Evolutionary conservation across 2,329 filamentous ascomycete species (phyloP), one percentile per base, ranked within the genome.

Genomic region (Chrysoporthe deuterocubensis): DNA sequence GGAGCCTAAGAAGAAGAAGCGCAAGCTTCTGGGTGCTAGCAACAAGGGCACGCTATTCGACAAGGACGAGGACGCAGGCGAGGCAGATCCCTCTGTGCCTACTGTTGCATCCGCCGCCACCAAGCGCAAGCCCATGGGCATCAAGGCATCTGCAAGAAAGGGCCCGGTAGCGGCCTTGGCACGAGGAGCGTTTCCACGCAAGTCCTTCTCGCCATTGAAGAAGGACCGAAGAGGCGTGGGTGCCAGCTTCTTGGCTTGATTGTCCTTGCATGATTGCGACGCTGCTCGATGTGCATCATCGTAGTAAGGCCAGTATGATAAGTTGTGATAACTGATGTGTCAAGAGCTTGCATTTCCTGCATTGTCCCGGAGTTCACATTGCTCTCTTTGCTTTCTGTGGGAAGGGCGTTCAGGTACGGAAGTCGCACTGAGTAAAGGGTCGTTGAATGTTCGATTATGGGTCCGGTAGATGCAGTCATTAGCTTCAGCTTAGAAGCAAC

Each of bases 21-120:
- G 91, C 70, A 94, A 93, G 78, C 80, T 93, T 5, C 82, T 92
- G 1, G 88, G 89, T 4, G 81, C 79, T 32, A 83, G 85, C 32
- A 87, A 85, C 60, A 87, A 88, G 71, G 91, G 88, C 13, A 92
- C 88, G 3, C 76, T 96, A 6, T 93, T 95, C 72, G 90, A 91
- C 68, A 65, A 70, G 54, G 90, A 91, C 9, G 90, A 90, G 4
- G 90, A 91, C 9, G 84, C 83, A 5, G 87, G 78, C 13, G 87
- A 87, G 69, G 80, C 75, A 40, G 75, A 74, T 40, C 73, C 74
- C 32, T 66, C 69, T 2, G 70, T 67, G 7, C 60, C 64, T 7
- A 66, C 69, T 16, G 58, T 52, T 21, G 34, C 66, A 2, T 43
- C 62, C 4, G 56, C 65, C 8, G 64, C 68, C 7, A 72, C 61